phyloP scores from a whole-genome alignment of 306 rosid genomes.

The Morella rubra region DNA sequence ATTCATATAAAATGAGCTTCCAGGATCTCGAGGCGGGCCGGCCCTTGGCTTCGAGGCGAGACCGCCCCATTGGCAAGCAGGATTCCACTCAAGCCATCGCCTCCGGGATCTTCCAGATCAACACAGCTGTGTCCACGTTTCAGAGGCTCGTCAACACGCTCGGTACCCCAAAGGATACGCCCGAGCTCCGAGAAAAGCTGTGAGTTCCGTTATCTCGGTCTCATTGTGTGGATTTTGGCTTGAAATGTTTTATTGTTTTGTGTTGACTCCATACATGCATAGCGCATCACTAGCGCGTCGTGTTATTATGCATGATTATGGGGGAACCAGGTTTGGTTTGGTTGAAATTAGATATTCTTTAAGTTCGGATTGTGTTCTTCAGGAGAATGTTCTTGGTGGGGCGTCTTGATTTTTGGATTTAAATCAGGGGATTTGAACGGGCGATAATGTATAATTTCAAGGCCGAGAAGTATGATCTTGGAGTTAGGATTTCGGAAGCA shows the following conservation, averaged over 20 bases:
- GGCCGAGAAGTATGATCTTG: background rate
- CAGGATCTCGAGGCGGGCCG: slow-evolving; percentile 87
- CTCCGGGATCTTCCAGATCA: slow-evolving; percentile 96
- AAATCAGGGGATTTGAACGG: background rate
- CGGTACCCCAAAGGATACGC: slow-evolving; percentile 98
- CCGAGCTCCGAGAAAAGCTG: slow-evolving; percentile 93
- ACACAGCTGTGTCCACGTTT: slow-evolving; percentile 90
- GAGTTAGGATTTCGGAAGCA: background rate
- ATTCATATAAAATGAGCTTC: slow-evolving; percentile 63
- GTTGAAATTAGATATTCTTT: background rate
- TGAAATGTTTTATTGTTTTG: background rate
- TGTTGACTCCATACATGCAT: background rate
- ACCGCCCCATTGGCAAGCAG: slow-evolving; percentile 61
- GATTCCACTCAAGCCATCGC: slow-evolving; percentile 95
- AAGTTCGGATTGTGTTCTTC: background rate
- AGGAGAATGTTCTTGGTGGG: background rate
- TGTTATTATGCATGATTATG: too few species aligned
- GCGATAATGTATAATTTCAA: background rate
- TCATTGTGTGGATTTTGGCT: background rate
- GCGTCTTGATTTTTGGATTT: background rate
- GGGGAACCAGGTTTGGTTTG: background rate
- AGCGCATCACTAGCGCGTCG: background rate
- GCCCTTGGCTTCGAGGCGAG: slow-evolving; percentile 59
- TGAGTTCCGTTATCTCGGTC: slow-evolving; percentile 33
- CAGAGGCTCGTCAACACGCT: slow-evolving; percentile 95